Evolutionary conservation across 129 eudicot genomes (phyloP).

Genomic region (Glebionis coronaria): DNA sequence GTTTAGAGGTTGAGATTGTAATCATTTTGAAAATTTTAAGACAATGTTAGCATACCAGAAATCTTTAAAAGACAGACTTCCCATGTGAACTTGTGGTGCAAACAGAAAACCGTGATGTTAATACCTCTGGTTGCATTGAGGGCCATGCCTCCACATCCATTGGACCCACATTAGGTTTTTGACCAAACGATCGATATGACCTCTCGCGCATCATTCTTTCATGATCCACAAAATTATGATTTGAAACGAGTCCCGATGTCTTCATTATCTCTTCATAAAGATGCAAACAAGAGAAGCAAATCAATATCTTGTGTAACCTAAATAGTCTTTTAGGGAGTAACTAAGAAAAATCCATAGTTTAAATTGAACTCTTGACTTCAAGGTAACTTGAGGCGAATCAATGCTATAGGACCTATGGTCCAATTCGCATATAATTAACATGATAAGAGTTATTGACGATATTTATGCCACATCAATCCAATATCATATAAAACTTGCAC

Average conservation of each 20-base stretch:
- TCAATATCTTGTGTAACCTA: constrained; percentile 7
- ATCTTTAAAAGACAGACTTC: not conserved
- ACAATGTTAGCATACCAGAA: too few species aligned
- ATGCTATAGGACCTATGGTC: too few species aligned
- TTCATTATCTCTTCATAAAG: constrained; percentile 64
- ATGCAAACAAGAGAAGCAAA: constrained; percentile 23
- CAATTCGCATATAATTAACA: too few species aligned
- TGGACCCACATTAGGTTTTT: constrained; percentile 57
- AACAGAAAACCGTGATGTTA: not conserved
- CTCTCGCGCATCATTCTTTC: constrained; percentile 65
- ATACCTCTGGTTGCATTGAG: constrained; percentile 57
- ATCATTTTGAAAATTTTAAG: too few species aligned
- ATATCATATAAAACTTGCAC: too few species aligned
- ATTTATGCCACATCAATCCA: too few species aligned
- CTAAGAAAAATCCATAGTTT: not conserved
- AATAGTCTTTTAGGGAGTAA: not conserved
- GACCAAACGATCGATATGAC: constrained; percentile 48
- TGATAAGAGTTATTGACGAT: too few species aligned
- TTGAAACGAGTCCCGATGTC: constrained; percentile 44
- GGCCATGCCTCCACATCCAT: constrained; percentile 59
- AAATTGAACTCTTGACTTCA: too few species aligned
- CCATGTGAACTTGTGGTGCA: not conserved
- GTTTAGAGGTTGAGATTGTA: too few species aligned
- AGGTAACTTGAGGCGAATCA: too few species aligned
- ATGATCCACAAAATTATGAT: constrained; percentile 48